Evolutionary conservation across 2,329 filamentous ascomycete species (phyloP), one percentile per base, ranked within the genome.

Genomic region (Alternaria burnsii): DNA sequence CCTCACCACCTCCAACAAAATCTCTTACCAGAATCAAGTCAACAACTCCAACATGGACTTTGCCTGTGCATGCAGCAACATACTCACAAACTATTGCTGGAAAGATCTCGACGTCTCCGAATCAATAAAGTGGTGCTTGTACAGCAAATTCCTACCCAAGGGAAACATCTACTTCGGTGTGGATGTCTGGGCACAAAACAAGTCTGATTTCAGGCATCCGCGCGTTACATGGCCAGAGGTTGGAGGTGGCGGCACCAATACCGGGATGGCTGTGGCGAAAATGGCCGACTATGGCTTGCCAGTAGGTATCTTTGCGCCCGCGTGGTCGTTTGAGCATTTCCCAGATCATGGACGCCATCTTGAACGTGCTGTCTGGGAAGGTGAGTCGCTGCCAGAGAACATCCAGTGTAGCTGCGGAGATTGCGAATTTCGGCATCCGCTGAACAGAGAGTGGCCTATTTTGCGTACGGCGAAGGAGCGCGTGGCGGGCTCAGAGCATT

Each of bases 41-140:
- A 82, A 75, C 3, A 44, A 58, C 1, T 60, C 72, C 40, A 84
- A 84, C 56, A 58, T 78, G 2, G 62, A 68, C 1, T 81, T 82
- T 54, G 75, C 79, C 14, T 61, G 69, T 54, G 76, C 73, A 11
- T 78, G 80, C 20, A 78, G 78, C 38, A 73, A 66, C 9, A 61
- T 83, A 20, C 76, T 83, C 12, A 82, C 81, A 2, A 83, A 83
- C 48, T 84, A 83, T 66, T 75, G 72, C 32, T 83, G 82, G 82
- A 78, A 66, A 12, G 73, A 75, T 18, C 38, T 58, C 3, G 53
- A 75, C 24, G 73, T 70, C 12, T 28, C 52, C 12, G 60, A 67
- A 1, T 76, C 78, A 9, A 61, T 66, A 38, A 50, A 69, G 6
- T 47, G 79, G 5, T 71, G 73, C 14, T 7, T 66, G 9, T 59